Evolutionary conservation across 106 monocot genomes (phyloP), one percentile per base, ranked within the genome.

Genomic region (Dendrobium catenatum): DNA sequence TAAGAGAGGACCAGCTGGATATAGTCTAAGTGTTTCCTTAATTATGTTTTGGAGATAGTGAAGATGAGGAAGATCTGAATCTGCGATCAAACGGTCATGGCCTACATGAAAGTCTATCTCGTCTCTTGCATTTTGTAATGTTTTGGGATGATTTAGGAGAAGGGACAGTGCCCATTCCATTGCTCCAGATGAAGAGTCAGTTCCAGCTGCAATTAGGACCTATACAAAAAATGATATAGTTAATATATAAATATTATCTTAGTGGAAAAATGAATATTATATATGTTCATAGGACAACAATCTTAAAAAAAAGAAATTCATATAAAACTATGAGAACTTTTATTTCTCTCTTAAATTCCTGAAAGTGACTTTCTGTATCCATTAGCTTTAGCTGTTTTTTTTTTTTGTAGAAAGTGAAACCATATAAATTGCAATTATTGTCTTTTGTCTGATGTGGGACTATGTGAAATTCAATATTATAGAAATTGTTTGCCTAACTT

Each of bases 121-220:
- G 0, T 48, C 77, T 48, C 76, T 75, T 2, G 54, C 83, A 20
- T 56, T 86, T 17, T 82, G 48, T 27, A 81, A 11, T 3, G 40
- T 22, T 27, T 83, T 79, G 5, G 88, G 88, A 58, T 88, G 73
- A 79, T 83, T 84, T 24, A 90, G 76, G 7, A 87, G 76, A 13
- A 84, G 82, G 0, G 87, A 72, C 79, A 86, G 68, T 0, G 82
- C 88, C 90, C 85, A 86, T 31, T 88, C 88, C 49, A 82, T 77
- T 0, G 84, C 78, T 0, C n/a, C 59, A 0, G 58, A 55, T 40
- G 84, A 42, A 0, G 86, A 84, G 42, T 86, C 84, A 2, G 77
- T 82, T 56, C 88, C 88, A 15, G 77, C 86, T 0, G 17, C 15
- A 6, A 89, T 20, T 11, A 89, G 4, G 8, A 8, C 26, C 86